phyloP scores from a whole-genome alignment of 192 early-diverging fungal species.

The Phlyctochytrium planicorne region DNA sequence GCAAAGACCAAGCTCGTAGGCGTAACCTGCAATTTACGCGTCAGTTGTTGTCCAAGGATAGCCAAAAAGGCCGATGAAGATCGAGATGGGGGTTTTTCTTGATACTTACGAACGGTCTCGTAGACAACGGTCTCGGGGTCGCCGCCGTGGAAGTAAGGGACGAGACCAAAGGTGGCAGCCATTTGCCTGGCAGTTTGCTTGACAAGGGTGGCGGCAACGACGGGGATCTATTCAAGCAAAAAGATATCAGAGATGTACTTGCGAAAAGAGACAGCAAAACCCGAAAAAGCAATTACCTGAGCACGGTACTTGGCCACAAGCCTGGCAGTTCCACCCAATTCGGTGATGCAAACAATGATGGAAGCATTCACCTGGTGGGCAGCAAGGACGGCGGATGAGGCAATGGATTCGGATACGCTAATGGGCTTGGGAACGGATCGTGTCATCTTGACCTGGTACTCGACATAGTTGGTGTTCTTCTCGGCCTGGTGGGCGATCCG shows the following conservation, averaged over 20 bases:
- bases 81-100: too few species aligned
- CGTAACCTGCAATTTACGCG: constrained; percentile 48
- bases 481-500: constrained; percentile 53
- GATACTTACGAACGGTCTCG: constrained; percentile 38
- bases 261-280: too few species aligned
- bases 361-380: constrained; percentile 55
- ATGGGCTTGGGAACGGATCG: constrained; percentile 55
- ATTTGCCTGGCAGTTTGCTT: constrained; percentile 54
- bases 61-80: background rate
- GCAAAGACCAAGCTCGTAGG: constrained; percentile 47
- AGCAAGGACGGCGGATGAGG: constrained; percentile 51
- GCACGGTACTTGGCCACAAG: constrained; percentile 62
- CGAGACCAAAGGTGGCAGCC: constrained; percentile 50
- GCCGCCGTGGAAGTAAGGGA: constrained; percentile 50
- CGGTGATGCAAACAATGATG: constrained; percentile 53
- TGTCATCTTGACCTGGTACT: constrained; percentile 59
- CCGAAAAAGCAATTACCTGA: too few species aligned
- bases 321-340: constrained; percentile 52
- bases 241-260: too few species aligned
- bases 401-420: constrained; percentile 57
- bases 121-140: constrained; percentile 33
- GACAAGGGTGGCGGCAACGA: constrained; percentile 53
- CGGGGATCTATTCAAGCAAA: too few species aligned
- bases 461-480: constrained; percentile 58
- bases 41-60: too few species aligned